Evolutionary conservation across 2,329 filamentous ascomycete species (phyloP).

Genomic region (Colletotrichum magnum): DNA sequence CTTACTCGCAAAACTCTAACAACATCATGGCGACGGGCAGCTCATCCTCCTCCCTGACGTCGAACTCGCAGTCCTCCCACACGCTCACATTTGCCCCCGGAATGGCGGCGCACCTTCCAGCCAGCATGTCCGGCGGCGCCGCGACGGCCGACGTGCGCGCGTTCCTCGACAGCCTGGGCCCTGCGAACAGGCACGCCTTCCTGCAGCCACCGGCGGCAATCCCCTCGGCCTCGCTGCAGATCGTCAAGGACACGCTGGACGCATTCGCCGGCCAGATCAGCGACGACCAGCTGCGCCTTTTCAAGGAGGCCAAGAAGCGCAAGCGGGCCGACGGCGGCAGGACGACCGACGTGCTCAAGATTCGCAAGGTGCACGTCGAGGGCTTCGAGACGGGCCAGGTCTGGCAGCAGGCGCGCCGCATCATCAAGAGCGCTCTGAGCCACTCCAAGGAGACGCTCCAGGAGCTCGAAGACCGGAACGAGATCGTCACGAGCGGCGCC

Average conservation of each 20-base stretch:
- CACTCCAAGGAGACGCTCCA: slow-evolving; percentile 63
- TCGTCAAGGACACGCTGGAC: slow-evolving; percentile 87
- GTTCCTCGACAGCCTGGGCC: slow-evolving; percentile 70
- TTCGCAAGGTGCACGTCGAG: slow-evolving; percentile 87
- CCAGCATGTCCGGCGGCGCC: slow-evolving; percentile 43
- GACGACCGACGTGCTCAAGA: slow-evolving; percentile 72
- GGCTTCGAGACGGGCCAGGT: slow-evolving; percentile 92
- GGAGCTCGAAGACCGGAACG: slow-evolving; percentile 62
- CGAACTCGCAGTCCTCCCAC: slow-evolving; percentile 67
- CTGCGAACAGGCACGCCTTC: slow-evolving; percentile 78
- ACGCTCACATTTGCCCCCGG: slow-evolving; percentile 69
- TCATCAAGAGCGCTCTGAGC: slow-evolving; percentile 73
- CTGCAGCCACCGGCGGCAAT: slow-evolving; percentile 80
- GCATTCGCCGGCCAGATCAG: slow-evolving; percentile 81
- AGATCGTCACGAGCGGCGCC: slow-evolving; percentile 57
- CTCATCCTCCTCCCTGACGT: slow-evolving; percentile 73
- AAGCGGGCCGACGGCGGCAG: slow-evolving; percentile 72
- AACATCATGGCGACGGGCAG: slow-evolving; percentile 53
- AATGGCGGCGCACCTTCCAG: slow-evolving; percentile 51
- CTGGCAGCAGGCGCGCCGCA: slow-evolving; percentile 92
- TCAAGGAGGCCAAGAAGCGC: slow-evolving; percentile 80
- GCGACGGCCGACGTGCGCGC: slow-evolving; percentile 57
- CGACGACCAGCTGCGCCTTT: slow-evolving; percentile 77
- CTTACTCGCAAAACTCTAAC: slow-evolving; percentile 4
- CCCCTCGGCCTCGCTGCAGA: slow-evolving; percentile 77